These are phyloP conservation scores for Hyaloscypha variabilis DNA, from an alignment of 495 filamentous ascomycete species.

Conservation along the genomic window DNA sequence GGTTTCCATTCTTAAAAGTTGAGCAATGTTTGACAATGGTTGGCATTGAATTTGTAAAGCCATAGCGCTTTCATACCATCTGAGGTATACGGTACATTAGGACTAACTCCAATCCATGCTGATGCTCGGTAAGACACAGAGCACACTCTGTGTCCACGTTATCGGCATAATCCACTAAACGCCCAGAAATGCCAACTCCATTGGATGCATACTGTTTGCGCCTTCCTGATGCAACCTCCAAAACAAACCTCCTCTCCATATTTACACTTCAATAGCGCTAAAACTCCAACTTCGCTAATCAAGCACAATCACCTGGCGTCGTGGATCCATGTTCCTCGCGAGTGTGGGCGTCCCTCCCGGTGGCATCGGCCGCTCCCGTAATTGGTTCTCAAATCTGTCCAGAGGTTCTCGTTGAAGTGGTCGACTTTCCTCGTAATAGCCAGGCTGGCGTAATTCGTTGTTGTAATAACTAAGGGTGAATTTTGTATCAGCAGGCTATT, in stretches of 20 bases:
- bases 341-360: slow-evolving; percentile 7
- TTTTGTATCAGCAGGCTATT: neutral
- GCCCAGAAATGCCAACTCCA: neutral
- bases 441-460: slow-evolving; percentile 11
- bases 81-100: neutral
- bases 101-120: neutral
- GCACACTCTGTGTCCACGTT: neutral
- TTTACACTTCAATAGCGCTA: neutral
- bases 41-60: neutral
- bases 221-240: neutral
- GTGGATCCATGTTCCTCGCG: slow-evolving; percentile 9
- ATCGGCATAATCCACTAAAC: neutral
- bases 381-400: neutral
- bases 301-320: slow-evolving; percentile 19
- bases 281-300: neutral
- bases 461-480: neutral
- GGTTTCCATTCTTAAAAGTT: too few species aligned
- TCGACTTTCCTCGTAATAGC: slow-evolving; percentile 5
- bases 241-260: neutral
- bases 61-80: neutral
- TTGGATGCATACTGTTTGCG: neutral
- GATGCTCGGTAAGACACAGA: neutral
- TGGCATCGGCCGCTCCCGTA: neutral
- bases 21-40: neutral
- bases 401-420: neutral